Percentiles rank a stretch among this genome's conserved stretches.
These are phyloP conservation scores for Aspergillus coremiiformis DNA, from an alignment of 495 filamentous ascomycete genomes.

Conservation along the genomic window DNA sequence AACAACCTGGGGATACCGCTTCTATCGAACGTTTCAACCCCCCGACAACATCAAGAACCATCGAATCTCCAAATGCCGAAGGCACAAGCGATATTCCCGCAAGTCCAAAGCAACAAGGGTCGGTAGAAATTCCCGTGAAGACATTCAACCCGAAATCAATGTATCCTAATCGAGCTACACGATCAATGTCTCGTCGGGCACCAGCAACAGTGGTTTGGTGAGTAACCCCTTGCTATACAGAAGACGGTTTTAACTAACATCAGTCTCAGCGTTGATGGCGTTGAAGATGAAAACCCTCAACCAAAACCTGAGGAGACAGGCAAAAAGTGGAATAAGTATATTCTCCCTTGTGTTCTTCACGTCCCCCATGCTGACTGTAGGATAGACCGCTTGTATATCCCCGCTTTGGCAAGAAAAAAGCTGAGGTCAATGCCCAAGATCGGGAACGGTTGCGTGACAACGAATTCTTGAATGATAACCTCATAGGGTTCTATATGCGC, in stretches of 20 bases:
- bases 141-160: conserved; percentile 7
- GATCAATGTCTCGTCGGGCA: conserved; percentile 25
- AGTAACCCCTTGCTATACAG: not conserved
- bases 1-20: not conserved
- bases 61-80: not conserved
- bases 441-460: conserved; percentile 71
- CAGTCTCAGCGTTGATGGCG: conserved; percentile 7
- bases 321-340: conserved; percentile 23
- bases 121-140: conserved; percentile 27
- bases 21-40: not conserved
- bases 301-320: conserved; percentile 15
- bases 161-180: conserved; percentile 19
- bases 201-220: conserved; percentile 17
- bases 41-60: not conserved
- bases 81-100: not conserved
- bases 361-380: conserved; percentile 1
- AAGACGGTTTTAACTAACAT: not conserved
- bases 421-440: conserved; percentile 71
- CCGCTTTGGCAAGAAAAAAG: conserved; percentile 56
- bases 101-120: conserved; percentile 3
- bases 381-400: conserved; percentile 63
- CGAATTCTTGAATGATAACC: conserved; percentile 87
- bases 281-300: conserved; percentile 4
- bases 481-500: conserved; percentile 79
- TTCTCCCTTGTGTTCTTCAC: not conserved